Percentiles rank a stretch among this genome's conserved stretches.
Evolutionary conservation across 495 filamentous ascomycete species (phyloP).

Genomic region (Hypoxylon fragiforme): DNA sequence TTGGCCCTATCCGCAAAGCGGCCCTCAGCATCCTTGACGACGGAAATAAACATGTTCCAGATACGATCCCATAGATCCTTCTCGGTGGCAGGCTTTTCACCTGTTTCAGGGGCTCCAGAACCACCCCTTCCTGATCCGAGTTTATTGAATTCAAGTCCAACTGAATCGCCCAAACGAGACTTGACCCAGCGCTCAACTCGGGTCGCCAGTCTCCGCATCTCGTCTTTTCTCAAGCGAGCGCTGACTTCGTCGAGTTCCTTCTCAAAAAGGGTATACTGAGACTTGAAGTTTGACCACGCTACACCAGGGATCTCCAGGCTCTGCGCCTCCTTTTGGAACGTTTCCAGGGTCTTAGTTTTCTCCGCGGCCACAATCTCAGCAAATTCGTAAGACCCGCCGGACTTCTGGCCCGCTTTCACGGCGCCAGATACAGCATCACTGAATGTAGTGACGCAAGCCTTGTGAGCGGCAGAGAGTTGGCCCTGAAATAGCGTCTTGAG

Average conservation of each 20-base stretch:
- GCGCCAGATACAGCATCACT: constrained; percentile 75
- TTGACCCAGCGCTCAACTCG: constrained; percentile 92
- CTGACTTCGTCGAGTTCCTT: constrained; percentile 91
- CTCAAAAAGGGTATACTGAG: constrained; percentile 57
- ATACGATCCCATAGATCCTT: constrained; percentile 95
- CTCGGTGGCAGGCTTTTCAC: constrained; percentile 70
- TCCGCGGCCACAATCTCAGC: constrained; percentile 87
- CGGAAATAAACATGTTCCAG: constrained; percentile 81
- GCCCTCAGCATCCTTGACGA: constrained; percentile 82
- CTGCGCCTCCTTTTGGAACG: constrained; percentile 77
- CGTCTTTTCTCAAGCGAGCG: constrained; percentile 78
- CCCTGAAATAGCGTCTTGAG: constrained; percentile 85
- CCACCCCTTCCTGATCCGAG: constrained; percentile 85
- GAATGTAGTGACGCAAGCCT: constrained; percentile 83
- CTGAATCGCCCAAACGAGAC: constrained; percentile 79
- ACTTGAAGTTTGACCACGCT: constrained; percentile 72
- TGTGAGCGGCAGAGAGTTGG: constrained; percentile 85
- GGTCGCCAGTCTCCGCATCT: constrained; percentile 90
- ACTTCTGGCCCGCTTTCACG: constrained; percentile 90
- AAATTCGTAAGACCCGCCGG: constrained; percentile 86
- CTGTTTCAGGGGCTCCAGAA: constrained; percentile 73
- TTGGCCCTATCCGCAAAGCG: constrained; percentile 84
- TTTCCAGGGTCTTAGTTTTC: constrained; percentile 71
- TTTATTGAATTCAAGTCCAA: constrained; percentile 93
- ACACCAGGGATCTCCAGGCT: constrained; percentile 74